Evolutionary conservation across 495 filamentous ascomycete species (phyloP), one percentile per base, ranked within the genome.

Genomic region (Aspergillus heteromorphus): DNA sequence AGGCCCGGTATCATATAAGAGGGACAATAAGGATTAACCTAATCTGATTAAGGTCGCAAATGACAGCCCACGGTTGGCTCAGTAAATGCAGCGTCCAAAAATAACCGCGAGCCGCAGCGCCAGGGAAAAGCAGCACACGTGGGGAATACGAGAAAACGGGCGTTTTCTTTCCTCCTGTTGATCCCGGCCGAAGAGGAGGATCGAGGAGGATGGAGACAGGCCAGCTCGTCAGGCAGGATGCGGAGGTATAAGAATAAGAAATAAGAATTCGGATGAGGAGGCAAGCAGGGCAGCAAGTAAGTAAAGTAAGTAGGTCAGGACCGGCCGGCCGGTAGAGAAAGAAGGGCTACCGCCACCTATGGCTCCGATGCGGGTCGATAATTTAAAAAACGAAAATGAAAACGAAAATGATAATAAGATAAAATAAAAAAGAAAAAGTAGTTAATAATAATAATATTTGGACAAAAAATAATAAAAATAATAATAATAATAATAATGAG

Each of bases 81-180:
- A 17, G 9, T 21, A n/a, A 56, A 58, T 62, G 63, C 53, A 59
- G 59, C 43, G 21, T 62, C 63, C 63, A 65, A 65, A 65, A 65
- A 65, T 65, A 65, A 62, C 59, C 59, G 56, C 59, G 61, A 64
- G 61, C 61, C 61, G 58, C 61, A 64, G 58, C 30, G 43, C 40
- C 47, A 52, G 36, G 43, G 45, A 50, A 47, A 47, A 49, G 48
- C 47, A 30, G 49, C 45, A 54, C 59, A 64, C 61, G 61, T 64
- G 61, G 62, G 49, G 56, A 65, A 65, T 65, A 65, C 62, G 62
- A 65, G 62, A 62, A 59, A 65, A 65, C 59, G 62, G 62, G 62
- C 34, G 34, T 38, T 38, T 14, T n/a, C n/a, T 38, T 38, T 38
- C 34, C n/a, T n/a, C n/a, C 11, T 38, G 2, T 14, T 38, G 5